Percentiles rank a stretch among this genome's conserved stretches.
phyloP scores from a whole-genome alignment of 306 rosid genomes.

The Vicia sativa region DNA sequence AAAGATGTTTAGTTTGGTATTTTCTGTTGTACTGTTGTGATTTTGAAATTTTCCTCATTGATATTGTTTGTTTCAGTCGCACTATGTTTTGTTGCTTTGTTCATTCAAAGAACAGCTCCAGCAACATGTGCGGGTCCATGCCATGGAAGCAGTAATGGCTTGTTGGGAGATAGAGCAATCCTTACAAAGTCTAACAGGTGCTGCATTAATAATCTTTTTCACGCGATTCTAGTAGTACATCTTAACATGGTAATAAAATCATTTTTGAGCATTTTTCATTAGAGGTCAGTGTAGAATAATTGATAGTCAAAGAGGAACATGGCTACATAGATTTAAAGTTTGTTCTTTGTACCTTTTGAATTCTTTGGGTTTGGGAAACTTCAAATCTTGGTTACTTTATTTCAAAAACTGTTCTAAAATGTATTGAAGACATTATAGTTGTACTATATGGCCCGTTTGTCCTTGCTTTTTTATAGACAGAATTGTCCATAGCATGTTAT shows the following conservation, averaged over 20 bases:
- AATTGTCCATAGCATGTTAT: slow-evolving; percentile 30
- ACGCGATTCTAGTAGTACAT: not conserved
- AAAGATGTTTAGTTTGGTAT: not conserved
- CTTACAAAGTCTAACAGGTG: slow-evolving; percentile 93
- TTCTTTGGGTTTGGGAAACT: slow-evolving; percentile 20
- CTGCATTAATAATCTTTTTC: slow-evolving; percentile 30
- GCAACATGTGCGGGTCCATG: slow-evolving; percentile 96
- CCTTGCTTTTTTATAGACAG: not conserved
- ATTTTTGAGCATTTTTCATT: too few species aligned
- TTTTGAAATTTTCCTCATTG: slow-evolving; percentile 31
- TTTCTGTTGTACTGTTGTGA: not conserved
- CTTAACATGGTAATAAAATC: not conserved
- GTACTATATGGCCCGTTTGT: slow-evolving; percentile 1
- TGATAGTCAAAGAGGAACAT: slow-evolving; percentile 23
- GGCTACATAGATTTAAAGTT: slow-evolving; percentile 16
- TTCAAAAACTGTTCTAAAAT: slow-evolving; percentile 12
- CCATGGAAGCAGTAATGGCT: slow-evolving; percentile 99
- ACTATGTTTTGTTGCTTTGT: slow-evolving; percentile 92
- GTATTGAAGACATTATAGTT: slow-evolving; percentile 17
- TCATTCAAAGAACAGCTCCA: slow-evolving; percentile 98
- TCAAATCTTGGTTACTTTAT: slow-evolving; percentile 9
- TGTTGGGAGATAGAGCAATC: slow-evolving; percentile 99
- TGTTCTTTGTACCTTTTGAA: not conserved
- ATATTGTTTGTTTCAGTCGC: slow-evolving; percentile 61
- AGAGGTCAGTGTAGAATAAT: not conserved